phyloP scores from a whole-genome alignment of 2,329 filamentous ascomycete species.

The Trichocomaceae sp. region DNA sequence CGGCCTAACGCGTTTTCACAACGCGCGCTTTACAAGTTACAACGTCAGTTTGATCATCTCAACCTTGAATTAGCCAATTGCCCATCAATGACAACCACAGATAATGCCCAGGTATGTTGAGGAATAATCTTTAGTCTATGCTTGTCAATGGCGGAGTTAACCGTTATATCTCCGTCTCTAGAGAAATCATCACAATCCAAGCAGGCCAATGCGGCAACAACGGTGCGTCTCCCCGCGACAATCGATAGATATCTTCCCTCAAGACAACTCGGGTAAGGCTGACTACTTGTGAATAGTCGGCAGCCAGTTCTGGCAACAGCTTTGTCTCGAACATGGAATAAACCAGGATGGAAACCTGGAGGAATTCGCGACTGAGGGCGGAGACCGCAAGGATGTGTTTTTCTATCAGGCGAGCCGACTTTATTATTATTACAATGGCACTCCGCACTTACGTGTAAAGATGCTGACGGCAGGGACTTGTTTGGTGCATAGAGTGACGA shows the following conservation, averaged over 20 bases:
- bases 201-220: conserved; percentile 99
- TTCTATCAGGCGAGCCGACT: conserved; percentile 65
- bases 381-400: conserved; percentile 97
- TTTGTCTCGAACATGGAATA: conserved; percentile 97
- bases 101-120: conserved; percentile 34
- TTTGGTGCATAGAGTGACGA: conserved; percentile 67
- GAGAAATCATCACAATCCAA: conserved; percentile 99
- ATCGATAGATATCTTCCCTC: neutral
- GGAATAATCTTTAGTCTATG: neutral
- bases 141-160: neutral
- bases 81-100: conserved; percentile 18
- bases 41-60: conserved; percentile 17
- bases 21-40: conserved; percentile 1
- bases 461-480: neutral
- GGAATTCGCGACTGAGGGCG: conserved; percentile 94
- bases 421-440: neutral
- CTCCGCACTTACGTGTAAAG: neutral
- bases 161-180: conserved; percentile 32
- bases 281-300: conserved; percentile 56
- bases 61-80: conserved; percentile 16
- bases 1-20: conserved; percentile 9
- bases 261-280: neutral
- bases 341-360: conserved; percentile 95
- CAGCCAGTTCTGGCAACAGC: conserved; percentile 97
- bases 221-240: conserved; percentile 59